Evolutionary conservation across 2,329 filamentous ascomycete species (phyloP).

Genomic region (Talaromyces sp.): DNA sequence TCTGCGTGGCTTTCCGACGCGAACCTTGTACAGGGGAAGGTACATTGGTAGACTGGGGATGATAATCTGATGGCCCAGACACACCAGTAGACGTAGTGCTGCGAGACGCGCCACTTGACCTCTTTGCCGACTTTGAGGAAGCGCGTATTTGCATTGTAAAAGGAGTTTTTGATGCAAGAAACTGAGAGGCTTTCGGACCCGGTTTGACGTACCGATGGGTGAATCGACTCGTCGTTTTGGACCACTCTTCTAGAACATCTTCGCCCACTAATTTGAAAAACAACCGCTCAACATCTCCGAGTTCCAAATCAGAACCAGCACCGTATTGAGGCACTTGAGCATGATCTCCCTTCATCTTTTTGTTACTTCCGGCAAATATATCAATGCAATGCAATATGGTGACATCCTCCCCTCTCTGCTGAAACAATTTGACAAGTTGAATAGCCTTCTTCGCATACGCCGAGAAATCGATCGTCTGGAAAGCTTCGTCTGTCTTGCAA

Average conservation of each 20-base stretch:
- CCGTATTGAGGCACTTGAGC: constrained; percentile 62
- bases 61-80: constrained; percentile 41
- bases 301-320: constrained; percentile 66
- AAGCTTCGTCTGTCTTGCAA: constrained; percentile 70
- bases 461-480: constrained; percentile 74
- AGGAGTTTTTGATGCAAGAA: constrained; percentile 43
- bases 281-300: constrained; percentile 78
- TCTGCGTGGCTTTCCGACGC: constrained; percentile 34
- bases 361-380: constrained; percentile 70
- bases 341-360: constrained; percentile 59
- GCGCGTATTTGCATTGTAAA: constrained; percentile 57
- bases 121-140: constrained; percentile 40
- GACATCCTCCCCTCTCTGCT: constrained; percentile 51
- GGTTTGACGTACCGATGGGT: constrained; percentile 64
- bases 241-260: constrained; percentile 70
- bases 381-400: constrained; percentile 82
- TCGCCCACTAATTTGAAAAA: constrained; percentile 74
- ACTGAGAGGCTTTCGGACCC: constrained; percentile 49
- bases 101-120: neutral
- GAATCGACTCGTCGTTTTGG: constrained; percentile 66
- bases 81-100: constrained; percentile 33
- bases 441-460: constrained; percentile 70
- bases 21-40: constrained; percentile 61
- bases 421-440: constrained; percentile 57
- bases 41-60: constrained; percentile 65